These are phyloP conservation scores for Penicillium subrubescens DNA, from an alignment of 495 filamentous ascomycete genomes.

Conservation along the genomic window DNA sequence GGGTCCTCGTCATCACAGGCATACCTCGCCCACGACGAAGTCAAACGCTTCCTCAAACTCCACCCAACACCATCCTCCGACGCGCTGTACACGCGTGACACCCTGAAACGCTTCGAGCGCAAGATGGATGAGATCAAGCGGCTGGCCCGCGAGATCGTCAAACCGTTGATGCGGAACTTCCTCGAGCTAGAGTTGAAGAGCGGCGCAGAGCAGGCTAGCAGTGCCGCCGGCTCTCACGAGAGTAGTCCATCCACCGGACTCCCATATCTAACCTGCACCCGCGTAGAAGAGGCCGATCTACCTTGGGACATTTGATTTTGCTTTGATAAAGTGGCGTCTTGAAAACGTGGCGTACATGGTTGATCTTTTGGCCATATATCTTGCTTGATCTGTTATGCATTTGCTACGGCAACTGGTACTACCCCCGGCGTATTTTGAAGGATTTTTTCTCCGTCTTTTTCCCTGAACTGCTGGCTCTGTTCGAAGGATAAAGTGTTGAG, in stretches of 20 bases:
- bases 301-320: slow-evolving; percentile 57
- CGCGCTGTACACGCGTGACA: slow-evolving; percentile 73
- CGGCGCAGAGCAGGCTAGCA: slow-evolving; percentile 22
- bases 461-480: slow-evolving; percentile 23
- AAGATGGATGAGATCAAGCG: slow-evolving; percentile 84
- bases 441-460: background rate
- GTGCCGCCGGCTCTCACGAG: slow-evolving; percentile 12
- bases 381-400: background rate
- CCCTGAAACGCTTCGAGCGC: slow-evolving; percentile 77
- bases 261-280: slow-evolving; percentile 80
- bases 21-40: slow-evolving; percentile 82
- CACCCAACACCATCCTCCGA: slow-evolving; percentile 47
- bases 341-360: background rate
- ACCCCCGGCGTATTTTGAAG: slow-evolving; percentile 1
- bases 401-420: background rate
- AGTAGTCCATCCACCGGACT: slow-evolving; percentile 40
- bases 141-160: slow-evolving; percentile 78
- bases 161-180: slow-evolving; percentile 80
- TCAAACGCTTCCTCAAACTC: slow-evolving; percentile 83
- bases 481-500: background rate
- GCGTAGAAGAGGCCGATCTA: slow-evolving; percentile 73
- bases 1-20: slow-evolving; percentile 57
- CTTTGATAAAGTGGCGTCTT: slow-evolving; percentile 1
- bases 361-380: background rate
- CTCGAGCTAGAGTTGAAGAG: slow-evolving; percentile 71